These are phyloP conservation scores for Xerocomus brunneocitrinus DNA, from an alignment of 768 basidiomycete species.

Conservation along the genomic window DNA sequence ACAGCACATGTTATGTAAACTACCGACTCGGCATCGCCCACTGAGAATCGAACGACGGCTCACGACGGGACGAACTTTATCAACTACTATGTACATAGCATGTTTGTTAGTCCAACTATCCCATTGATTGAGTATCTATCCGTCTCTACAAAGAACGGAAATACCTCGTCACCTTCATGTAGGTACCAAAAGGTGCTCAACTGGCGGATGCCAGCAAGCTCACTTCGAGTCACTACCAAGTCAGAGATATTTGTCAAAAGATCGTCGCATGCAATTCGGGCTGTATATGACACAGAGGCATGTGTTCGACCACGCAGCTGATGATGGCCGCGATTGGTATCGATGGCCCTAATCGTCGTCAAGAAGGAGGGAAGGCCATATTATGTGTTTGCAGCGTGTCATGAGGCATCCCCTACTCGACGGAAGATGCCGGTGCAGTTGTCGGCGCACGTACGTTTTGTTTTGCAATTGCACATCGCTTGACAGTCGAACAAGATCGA, in stretches of 20 bases:
- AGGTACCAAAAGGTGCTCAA: too few relatives aligned
- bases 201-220: too few relatives aligned
- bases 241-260: background rate
- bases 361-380: background rate
- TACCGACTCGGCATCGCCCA: too few relatives aligned
- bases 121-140: too few relatives aligned
- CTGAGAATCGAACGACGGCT: too few relatives aligned
- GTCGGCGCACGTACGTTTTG: background rate
- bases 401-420: background rate
- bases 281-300: slow-evolving; percentile 9
- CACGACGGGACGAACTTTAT: too few relatives aligned
- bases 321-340: slow-evolving; percentile 25
- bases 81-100: too few relatives aligned
- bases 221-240: background rate
- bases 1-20: too few relatives aligned
- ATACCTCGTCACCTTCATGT: too few relatives aligned
- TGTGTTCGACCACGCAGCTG: slow-evolving; percentile 15
- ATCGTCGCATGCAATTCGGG: background rate
- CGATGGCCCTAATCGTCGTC: slow-evolving; percentile 19
- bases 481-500: background rate
- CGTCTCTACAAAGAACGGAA: too few relatives aligned
- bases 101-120: too few relatives aligned
- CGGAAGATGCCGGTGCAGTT: background rate
- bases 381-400: slow-evolving; percentile 11
- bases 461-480: background rate